phyloP scores from a whole-genome alignment of 116 monocot species.

The Zostera marina region DNA sequence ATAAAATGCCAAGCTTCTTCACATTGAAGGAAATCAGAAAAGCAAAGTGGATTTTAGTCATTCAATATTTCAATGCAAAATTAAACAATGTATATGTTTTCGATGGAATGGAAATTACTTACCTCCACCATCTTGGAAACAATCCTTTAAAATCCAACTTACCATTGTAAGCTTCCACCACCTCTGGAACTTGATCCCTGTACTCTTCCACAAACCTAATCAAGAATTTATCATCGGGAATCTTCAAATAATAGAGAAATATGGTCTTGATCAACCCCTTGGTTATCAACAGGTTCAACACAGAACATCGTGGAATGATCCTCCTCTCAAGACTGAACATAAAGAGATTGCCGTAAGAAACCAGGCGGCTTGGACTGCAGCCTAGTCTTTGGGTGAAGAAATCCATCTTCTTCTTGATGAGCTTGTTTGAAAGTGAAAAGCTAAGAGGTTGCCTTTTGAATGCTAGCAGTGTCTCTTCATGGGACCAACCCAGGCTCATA shows the following conservation, averaged over 20 bases:
- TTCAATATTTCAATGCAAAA: no score
- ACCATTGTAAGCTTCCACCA: slow-evolving; percentile 5
- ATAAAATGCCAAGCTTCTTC: no score
- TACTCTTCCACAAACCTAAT: slow-evolving; percentile 9
- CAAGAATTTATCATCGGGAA: slow-evolving; percentile 6
- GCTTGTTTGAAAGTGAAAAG: slow-evolving; percentile 17
- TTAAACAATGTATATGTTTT: no score
- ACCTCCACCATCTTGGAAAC: no score
- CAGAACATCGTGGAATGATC: slow-evolving; percentile 17
- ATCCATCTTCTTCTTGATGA: slow-evolving; percentile 10
- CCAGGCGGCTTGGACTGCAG: slow-evolving; percentile 9
- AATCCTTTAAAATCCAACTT: slow-evolving; percentile 5
- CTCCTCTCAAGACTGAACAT: slow-evolving; percentile 15
- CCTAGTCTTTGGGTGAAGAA: slow-evolving; percentile 14
- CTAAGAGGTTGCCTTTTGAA: slow-evolving; percentile 22
- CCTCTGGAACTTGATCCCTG: slow-evolving; percentile 3
- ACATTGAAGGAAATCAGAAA: no score
- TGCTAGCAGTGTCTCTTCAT: slow-evolving; percentile 8
- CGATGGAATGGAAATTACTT: no score
- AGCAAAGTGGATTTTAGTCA: no score
- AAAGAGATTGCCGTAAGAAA: slow-evolving; percentile 5
- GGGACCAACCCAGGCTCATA: slow-evolving; percentile 20
- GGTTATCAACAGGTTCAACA: slow-evolving; percentile 12
- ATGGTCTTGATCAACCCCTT: slow-evolving; percentile 8
- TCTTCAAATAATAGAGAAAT: neutral